Evolutionary conservation across 495 filamentous ascomycete species (phyloP).

Genomic region (Trichoderma parareesei): DNA sequence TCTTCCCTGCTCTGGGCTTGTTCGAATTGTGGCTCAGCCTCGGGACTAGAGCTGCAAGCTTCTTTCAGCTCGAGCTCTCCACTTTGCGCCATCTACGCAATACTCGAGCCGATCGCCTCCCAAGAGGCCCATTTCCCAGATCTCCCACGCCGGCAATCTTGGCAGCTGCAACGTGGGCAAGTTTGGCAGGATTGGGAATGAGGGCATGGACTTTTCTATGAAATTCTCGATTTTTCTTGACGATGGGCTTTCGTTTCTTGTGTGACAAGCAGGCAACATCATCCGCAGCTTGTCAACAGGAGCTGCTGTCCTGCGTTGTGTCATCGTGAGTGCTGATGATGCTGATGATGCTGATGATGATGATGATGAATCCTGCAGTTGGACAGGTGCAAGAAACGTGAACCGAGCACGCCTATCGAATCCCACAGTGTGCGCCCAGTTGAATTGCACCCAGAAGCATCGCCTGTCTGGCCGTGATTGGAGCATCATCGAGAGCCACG

Average conservation of each 20-base stretch:
- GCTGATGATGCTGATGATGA: too few relatives aligned
- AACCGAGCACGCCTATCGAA: background rate
- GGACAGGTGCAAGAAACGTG: background rate
- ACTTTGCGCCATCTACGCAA: conserved; percentile 7
- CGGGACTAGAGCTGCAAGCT: background rate
- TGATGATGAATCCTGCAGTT: too few relatives aligned
- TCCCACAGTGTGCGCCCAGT: background rate
- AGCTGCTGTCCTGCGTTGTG: too few relatives aligned
- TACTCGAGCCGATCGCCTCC: background rate
- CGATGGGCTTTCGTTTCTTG: too few relatives aligned
- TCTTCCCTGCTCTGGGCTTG: background rate
- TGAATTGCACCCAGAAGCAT: background rate
- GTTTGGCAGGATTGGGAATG: too few relatives aligned
- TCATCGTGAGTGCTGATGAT: too few relatives aligned
- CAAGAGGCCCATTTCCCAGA: background rate
- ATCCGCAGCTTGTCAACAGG: too few relatives aligned
- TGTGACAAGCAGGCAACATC: too few relatives aligned
- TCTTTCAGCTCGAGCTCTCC: background rate
- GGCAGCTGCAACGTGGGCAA: background rate
- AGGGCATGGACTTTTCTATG: background rate
- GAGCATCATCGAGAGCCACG: background rate
- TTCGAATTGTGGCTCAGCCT: background rate
- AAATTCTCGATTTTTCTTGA: background rate
- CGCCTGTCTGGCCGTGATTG: background rate
- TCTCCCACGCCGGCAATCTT: background rate